Percentiles rank a stretch among this genome's conserved stretches.
Conservation (phyloP, 768 basidiomycete genomes). For the Amanita molliuscula region DNA sequence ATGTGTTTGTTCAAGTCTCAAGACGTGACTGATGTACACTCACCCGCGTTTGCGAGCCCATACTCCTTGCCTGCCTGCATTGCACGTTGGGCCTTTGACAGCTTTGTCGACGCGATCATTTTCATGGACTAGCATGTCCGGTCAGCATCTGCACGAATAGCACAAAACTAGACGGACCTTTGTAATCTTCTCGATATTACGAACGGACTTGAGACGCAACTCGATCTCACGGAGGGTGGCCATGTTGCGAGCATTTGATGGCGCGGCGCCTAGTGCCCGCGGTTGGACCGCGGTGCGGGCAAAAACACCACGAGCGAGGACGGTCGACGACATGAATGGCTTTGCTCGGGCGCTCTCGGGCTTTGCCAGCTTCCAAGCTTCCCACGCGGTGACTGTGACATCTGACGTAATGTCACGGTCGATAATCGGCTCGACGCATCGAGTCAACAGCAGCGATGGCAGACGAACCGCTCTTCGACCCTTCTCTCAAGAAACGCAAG, state of each 20-base stretch:
- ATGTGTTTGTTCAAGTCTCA: background rate
- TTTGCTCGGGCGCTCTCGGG: constrained; percentile 34
- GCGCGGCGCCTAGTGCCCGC: constrained; percentile 28
- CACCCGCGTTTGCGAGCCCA: constrained; percentile 85
- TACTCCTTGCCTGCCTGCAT: constrained; percentile 90
- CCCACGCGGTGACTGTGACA: constrained; percentile 2
- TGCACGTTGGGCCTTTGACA: constrained; percentile 89
- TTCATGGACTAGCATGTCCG: constrained; percentile 70
- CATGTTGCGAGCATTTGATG: constrained; percentile 69
- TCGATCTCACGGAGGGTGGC: constrained; percentile 98
- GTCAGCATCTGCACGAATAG: background rate
- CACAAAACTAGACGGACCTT: constrained; percentile 46
- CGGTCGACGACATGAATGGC: constrained; percentile 18
- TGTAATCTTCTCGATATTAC: constrained; percentile 99
- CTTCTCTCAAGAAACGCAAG: constrained; percentile 79
- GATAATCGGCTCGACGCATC: constrained; percentile 1
- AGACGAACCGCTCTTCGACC: constrained; percentile 75
- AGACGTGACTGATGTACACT: constrained; percentile 16
- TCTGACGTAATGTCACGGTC: background rate
- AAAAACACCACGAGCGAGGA: constrained; percentile 39
- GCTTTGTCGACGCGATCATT: constrained; percentile 98
- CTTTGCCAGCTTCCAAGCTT: constrained; percentile 11
- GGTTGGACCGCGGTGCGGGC: constrained; percentile 28
- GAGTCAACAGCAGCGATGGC: constrained; percentile 27
- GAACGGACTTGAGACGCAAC: constrained; percentile 89